Percentiles rank a stretch among this genome's conserved stretches.
Evolutionary conservation across 129 eudicot genomes (phyloP).

Genomic region (Heracleum sosnowskyi): DNA sequence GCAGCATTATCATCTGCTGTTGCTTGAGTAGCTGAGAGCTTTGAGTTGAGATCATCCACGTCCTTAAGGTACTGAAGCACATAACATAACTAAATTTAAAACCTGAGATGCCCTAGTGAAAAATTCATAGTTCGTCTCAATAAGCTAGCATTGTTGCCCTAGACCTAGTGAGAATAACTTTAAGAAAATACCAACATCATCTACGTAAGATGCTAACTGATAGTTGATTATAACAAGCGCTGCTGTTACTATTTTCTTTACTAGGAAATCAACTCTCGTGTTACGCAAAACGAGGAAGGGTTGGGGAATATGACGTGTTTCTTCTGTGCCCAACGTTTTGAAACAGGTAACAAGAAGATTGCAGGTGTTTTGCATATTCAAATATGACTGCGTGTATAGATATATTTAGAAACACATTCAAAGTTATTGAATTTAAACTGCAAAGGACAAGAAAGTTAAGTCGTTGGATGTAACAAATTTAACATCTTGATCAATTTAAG

Average conservation of each 20-base stretch:
- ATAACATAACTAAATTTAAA: background rate
- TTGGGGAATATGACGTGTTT: background rate
- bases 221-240: background rate
- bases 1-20: slow-evolving; percentile 84
- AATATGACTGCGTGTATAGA: background rate
- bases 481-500: background rate
- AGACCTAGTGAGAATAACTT: background rate
- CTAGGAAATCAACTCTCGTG: background rate
- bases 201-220: background rate
- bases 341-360: background rate
- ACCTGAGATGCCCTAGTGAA: background rate
- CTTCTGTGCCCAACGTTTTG: background rate
- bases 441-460: background rate
- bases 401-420: background rate
- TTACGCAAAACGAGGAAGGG: background rate
- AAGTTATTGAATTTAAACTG: background rate
- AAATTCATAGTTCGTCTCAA: background rate
- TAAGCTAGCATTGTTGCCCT: background rate
- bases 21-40: slow-evolving; percentile 69
- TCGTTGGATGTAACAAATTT: background rate
- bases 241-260: background rate
- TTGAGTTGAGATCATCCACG: slow-evolving; percentile 56
- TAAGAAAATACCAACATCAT: background rate
- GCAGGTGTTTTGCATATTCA: background rate
- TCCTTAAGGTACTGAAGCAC: slow-evolving; percentile 58